phyloP scores from a whole-genome alignment of 306 rosid species.

The Cyamopsis tetragonoloba region DNA sequence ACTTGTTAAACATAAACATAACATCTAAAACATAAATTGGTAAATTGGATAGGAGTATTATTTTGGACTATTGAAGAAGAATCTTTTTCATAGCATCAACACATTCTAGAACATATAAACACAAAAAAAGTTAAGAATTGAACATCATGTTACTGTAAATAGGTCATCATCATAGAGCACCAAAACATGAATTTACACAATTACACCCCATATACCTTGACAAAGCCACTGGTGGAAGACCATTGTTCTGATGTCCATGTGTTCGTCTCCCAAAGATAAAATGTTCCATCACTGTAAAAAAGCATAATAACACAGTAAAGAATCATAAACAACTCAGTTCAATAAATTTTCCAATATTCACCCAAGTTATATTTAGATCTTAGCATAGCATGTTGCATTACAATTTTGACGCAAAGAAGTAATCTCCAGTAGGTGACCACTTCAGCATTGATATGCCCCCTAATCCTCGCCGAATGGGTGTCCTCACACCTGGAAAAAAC shows the following conservation, averaged over 20 bases:
- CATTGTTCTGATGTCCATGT: conserved; percentile 94
- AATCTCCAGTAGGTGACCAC: conserved; percentile 98
- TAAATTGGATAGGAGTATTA: too few species aligned
- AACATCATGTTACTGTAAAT: background rate
- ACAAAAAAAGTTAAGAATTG: background rate
- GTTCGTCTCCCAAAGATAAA: conserved; percentile 98
- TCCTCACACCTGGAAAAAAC: conserved; percentile 56
- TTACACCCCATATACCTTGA: conserved; percentile 50
- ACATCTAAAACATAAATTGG: too few species aligned
- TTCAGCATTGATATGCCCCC: conserved; percentile 83
- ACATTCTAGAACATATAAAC: background rate
- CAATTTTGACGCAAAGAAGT: conserved; percentile 92
- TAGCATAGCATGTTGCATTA: conserved; percentile 31
- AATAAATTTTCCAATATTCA: conserved; percentile 6
- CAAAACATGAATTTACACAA: conserved; percentile 20
- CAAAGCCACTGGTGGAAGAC: conserved; percentile 89
- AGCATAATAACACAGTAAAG: conserved; percentile 19
- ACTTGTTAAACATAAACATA: too few species aligned
- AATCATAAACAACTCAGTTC: conserved; percentile 10
- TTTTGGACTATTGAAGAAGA: background rate
- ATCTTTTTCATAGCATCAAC: background rate
- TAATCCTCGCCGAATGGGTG: conserved; percentile 92
- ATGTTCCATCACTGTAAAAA: conserved; percentile 75
- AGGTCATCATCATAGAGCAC: background rate
- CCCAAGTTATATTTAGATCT: background rate